Evolutionary conservation across 2,329 filamentous ascomycete species (phyloP).

Genomic region (Aspergillus vadensis): DNA sequence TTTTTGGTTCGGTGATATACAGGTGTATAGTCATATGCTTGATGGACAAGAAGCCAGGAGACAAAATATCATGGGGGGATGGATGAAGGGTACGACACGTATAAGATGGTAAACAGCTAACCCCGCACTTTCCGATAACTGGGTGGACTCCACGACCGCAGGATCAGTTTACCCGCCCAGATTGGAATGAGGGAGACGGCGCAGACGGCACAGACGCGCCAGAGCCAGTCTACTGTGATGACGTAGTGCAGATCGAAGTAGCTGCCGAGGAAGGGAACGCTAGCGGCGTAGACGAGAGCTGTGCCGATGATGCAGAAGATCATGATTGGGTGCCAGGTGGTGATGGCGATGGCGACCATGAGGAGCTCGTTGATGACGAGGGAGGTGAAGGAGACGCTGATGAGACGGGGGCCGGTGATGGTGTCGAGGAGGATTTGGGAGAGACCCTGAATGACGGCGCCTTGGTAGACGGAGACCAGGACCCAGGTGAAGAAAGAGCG

Average conservation of each 20-base stretch:
- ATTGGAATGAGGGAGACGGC: constrained; percentile 82
- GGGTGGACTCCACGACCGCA: constrained; percentile 82
- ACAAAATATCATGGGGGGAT: not conserved
- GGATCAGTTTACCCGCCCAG: constrained; percentile 82
- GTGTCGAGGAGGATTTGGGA: constrained; percentile 83
- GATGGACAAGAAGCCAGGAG: not conserved
- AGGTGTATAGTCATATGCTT: not conserved
- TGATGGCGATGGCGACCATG: constrained; percentile 96
- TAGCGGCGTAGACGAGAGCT: constrained; percentile 74
- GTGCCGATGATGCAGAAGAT: constrained; percentile 81
- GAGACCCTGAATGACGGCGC: constrained; percentile 91
- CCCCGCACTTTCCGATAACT: constrained; percentile 84
- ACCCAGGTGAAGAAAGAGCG: constrained; percentile 98
- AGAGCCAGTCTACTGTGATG: constrained; percentile 77
- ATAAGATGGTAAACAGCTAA: constrained; percentile 19
- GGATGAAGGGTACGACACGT: not conserved
- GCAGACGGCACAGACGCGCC: constrained; percentile 79
- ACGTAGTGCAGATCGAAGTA: constrained; percentile 88
- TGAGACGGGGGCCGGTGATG: constrained; percentile 68
- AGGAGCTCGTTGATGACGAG: constrained; percentile 91
- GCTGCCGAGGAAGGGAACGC: constrained; percentile 79
- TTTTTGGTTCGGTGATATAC: not conserved
- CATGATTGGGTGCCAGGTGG: constrained; percentile 96
- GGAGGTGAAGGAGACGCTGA: constrained; percentile 87
- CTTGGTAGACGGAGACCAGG: constrained; percentile 91